Base-by-base conservation (phyloP, 805 yeast genomes). In the Yamadazyma insecticola region DNA sequence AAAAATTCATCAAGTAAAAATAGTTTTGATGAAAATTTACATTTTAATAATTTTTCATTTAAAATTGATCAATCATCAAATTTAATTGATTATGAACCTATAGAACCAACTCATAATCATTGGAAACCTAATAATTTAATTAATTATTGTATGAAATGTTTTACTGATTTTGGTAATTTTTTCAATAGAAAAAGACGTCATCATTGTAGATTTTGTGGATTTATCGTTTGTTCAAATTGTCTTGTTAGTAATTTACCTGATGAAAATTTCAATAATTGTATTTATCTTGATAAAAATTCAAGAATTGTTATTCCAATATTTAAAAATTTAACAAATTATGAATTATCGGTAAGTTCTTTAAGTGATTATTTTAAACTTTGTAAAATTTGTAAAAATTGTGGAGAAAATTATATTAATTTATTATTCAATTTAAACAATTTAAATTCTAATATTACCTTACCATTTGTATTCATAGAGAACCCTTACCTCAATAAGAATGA, bases 191-290 rank as follows among this genome's bases (percentile, higher is more conserved):
- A 37, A 26, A 36, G 59, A 22, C 56, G 67, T 32, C 78, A 72
- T 45, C 78, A 72, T 44, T 72, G 78, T 41, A 41, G 78, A 12
- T 71, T 64, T 37, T 72, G 78, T 47, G 78, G 78, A 3, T 55
- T 55, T 19, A 63, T 70, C 8, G 67, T 61, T 30, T 72, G 78
- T 40, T 50, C 43, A 11, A 44, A 41, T 19, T 59, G 65, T 34
- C 39, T 59, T 16, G 46, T 45, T 36, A 48, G 50, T 26, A 31
- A n/a, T n/a, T n/a, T n/a, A n/a, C n/a, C n/a, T n/a, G n/a, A n/a
- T n/a, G n/a, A n/a, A n/a, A n/a, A n/a, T n/a, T n/a, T 26, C 11
- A 18, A 20, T 15, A 40, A 36, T 6, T 29, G 26, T 17, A 44
- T 48, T 22, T 47, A 44, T 38, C 37, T 46, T 28, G 63, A 50